phyloP scores from a whole-genome alignment of 2,329 filamentous ascomycete species.

The Trichoderma simmonsii region DNA sequence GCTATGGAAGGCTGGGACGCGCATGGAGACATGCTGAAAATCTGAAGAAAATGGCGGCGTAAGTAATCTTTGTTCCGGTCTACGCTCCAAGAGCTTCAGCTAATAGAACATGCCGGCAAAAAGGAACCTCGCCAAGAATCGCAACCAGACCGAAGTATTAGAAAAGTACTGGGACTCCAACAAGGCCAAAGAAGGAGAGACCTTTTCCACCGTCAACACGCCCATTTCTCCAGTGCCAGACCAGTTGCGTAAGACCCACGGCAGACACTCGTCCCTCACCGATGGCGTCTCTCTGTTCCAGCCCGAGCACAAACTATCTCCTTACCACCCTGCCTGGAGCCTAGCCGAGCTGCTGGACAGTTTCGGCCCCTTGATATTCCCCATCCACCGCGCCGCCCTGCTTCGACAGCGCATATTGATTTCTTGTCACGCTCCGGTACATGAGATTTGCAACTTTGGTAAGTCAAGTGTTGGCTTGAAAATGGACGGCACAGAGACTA shows the following conservation, averaged over 20 bases:
- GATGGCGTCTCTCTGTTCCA: conserved; percentile 59
- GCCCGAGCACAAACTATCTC: conserved; percentile 64
- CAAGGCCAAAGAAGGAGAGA: conserved; percentile 38
- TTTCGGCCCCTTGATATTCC: conserved; percentile 90
- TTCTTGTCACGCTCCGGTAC: conserved; percentile 80
- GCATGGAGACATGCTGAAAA: conserved; percentile 83
- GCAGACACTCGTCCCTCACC: conserved; percentile 57
- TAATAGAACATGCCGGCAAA: conserved; percentile 22
- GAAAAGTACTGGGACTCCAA: conserved; percentile 74
- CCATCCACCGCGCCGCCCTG: conserved; percentile 82
- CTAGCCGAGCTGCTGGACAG: conserved; percentile 72
- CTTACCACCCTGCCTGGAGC: conserved; percentile 83
- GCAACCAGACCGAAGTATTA: conserved; percentile 59
- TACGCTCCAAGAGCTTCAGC: conserved; percentile 4
- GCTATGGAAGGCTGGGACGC: conserved; percentile 78
- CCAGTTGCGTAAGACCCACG: conserved; percentile 40
- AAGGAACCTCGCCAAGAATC: conserved; percentile 62
- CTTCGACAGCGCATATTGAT: conserved; percentile 85
- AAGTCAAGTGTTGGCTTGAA: conserved; percentile 24
- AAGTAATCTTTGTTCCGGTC: conserved; percentile 28
- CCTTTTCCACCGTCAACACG: conserved; percentile 39
- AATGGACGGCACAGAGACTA: neutral
- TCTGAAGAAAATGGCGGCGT: conserved; percentile 72
- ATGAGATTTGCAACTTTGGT: conserved; percentile 87
- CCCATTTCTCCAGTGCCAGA: conserved; percentile 30